Evolutionary conservation across 805 yeast genomes (phyloP).

Genomic region (Lachancea lanzarotensis): DNA sequence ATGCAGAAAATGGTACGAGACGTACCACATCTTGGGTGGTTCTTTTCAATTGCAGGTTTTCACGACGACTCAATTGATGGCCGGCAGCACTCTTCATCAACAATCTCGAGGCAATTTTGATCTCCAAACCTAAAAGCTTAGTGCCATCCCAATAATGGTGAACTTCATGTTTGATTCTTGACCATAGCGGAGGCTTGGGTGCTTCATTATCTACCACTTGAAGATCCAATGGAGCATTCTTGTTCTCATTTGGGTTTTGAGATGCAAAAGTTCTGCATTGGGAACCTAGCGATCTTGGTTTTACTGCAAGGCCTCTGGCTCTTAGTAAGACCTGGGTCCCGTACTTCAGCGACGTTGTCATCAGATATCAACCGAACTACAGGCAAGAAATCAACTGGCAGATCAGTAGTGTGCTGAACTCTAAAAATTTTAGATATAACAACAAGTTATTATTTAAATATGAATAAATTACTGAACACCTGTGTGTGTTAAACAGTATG

Average conservation of each 20-base stretch:
- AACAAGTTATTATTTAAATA: background rate
- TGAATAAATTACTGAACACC: background rate
- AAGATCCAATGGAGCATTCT: background rate
- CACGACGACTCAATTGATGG: constrained; percentile 86
- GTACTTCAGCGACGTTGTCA: background rate
- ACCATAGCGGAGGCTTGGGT: constrained; percentile 60
- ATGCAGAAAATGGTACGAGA: constrained; percentile 87
- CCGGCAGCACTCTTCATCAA: constrained; percentile 81
- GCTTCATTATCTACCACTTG: constrained; percentile 1
- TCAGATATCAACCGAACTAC: background rate
- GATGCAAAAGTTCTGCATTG: constrained; percentile 1
- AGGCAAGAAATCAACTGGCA: too few species aligned
- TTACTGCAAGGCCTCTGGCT: background rate
- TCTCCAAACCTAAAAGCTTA: constrained; percentile 83
- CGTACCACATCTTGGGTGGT: constrained; percentile 81
- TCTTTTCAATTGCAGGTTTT: constrained; percentile 77
- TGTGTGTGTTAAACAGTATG: too few species aligned
- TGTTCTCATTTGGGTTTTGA: background rate
- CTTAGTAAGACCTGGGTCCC: background rate
- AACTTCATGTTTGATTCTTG: constrained; percentile 79
- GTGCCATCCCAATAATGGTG: constrained; percentile 96
- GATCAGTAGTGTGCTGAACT: too few species aligned
- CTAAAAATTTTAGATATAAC: too few species aligned
- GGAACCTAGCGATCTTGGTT: background rate
- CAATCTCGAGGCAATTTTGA: constrained; percentile 75